A percentile compares a stretch with the other conserved stretches of the same genome.
Evolutionary conservation across 1,284 basidiomycete species (phyloP).

Genomic region (Inonotus hispidus): DNA sequence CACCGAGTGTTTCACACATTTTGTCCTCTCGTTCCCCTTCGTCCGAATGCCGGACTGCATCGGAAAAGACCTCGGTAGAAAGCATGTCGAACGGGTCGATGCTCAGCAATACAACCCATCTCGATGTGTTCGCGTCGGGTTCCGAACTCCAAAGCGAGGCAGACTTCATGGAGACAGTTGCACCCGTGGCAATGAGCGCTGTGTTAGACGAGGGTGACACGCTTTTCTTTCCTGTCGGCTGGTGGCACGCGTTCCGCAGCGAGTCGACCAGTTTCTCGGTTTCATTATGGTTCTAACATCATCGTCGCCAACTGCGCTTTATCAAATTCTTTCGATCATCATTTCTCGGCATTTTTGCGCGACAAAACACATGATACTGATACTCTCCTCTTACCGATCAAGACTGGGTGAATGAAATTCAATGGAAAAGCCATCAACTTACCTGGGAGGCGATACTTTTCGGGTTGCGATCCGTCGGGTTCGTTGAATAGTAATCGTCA

Average conservation of each 20-base stretch:
- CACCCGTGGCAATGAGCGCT: conserved; percentile 58
- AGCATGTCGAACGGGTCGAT: conserved; percentile 32
- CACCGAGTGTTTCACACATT: conserved; percentile 47
- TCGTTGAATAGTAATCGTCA: background rate
- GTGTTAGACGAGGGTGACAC: conserved; percentile 78
- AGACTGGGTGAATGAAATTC: too few species aligned
- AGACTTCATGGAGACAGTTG: conserved; percentile 39
- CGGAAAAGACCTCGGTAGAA: background rate
- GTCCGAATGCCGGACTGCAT: background rate
- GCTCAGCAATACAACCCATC: conserved; percentile 62
- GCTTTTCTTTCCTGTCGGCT: conserved; percentile 82
- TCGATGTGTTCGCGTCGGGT: conserved; percentile 54
- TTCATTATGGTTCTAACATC: conserved; percentile 71
- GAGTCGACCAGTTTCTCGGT: conserved; percentile 73
- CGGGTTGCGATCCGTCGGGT: background rate
- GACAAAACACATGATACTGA: background rate
- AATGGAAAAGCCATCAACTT: background rate
- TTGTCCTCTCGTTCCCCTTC: conserved; percentile 35
- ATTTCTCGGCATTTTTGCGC: background rate
- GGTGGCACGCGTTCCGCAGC: conserved; percentile 91
- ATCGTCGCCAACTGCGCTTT: background rate
- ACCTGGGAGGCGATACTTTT: background rate
- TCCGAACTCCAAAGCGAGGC: conserved; percentile 27
- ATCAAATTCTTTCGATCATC: background rate
- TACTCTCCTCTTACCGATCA: too few species aligned